These are phyloP conservation scores for Tetradesmus lagerheimii DNA, from an alignment of 139 green algal species.

Conservation along the genomic window DNA sequence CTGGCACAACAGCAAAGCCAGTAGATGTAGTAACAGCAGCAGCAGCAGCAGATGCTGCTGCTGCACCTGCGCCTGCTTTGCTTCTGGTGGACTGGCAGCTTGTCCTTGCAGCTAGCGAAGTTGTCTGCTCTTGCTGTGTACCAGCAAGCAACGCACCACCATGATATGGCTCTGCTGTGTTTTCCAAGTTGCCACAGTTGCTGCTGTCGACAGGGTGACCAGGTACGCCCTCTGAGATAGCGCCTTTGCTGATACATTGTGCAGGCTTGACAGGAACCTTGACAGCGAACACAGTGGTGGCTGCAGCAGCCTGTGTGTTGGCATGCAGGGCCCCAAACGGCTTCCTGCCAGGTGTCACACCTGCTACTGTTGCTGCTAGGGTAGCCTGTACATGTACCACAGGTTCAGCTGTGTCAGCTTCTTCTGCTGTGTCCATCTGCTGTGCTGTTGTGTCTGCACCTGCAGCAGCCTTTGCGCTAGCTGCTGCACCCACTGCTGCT, in stretches of 20 bases:
- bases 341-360: not conserved
- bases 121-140: not conserved
- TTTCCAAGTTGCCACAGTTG: not conserved
- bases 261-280: not conserved
- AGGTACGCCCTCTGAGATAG: not conserved
- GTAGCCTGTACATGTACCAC: not conserved
- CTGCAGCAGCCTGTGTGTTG: not conserved
- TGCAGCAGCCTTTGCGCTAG: not conserved
- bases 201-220: not conserved
- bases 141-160: not conserved
- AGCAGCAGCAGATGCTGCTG: not conserved
- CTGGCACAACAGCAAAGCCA: not conserved
- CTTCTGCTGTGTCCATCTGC: not conserved
- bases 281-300: not conserved
- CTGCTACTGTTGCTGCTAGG: not conserved
- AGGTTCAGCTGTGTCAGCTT: not conserved
- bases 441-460: too few relatives aligned
- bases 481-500: not conserved
- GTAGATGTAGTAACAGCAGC: not conserved
- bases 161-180: not conserved
- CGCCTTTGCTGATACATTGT: not conserved
- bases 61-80: not conserved
- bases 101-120: not conserved
- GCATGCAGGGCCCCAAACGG: not conserved
- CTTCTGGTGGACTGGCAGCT: not conserved